phyloP scores from a whole-genome alignment of 768 basidiomycete genomes.

The Kwoniella dejecticola region DNA sequence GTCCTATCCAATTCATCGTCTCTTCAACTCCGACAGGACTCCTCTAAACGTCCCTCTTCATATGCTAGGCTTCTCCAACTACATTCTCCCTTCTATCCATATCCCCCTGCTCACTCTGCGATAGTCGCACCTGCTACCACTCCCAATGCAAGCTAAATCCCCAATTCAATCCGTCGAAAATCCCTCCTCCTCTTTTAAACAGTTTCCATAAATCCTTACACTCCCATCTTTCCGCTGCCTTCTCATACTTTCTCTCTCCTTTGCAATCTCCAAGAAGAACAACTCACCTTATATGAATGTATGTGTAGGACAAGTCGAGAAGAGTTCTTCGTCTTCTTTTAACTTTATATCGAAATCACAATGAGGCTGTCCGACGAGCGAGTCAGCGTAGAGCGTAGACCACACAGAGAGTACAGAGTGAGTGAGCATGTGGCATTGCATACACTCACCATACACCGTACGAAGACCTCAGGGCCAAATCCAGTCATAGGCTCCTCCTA shows the following conservation, averaged over 20 bases:
- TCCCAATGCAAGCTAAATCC: not conserved
- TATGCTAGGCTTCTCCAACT: too few relatives aligned
- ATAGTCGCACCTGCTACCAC: too few relatives aligned
- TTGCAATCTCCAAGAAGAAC: too few relatives aligned
- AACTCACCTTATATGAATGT: conserved; percentile 16
- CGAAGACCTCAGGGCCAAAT: not conserved
- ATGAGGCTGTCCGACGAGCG: not conserved
- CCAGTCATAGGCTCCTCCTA: not conserved
- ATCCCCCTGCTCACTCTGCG: too few relatives aligned
- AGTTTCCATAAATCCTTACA: too few relatives aligned
- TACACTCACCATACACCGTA: conserved; percentile 1
- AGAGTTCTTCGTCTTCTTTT: not conserved
- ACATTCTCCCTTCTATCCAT: too few relatives aligned
- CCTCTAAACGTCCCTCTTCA: too few relatives aligned
- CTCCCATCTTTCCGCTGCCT: too few relatives aligned
- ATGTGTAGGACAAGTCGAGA: conserved; percentile 15
- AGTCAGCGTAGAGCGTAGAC: not conserved
- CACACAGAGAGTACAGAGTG: not conserved
- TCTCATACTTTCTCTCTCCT: too few relatives aligned
- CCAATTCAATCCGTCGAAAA: not conserved
- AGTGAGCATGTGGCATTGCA: not conserved
- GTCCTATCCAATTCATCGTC: too few relatives aligned
- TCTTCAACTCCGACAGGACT: too few relatives aligned
- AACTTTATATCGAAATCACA: too few relatives aligned
- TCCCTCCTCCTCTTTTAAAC: not conserved